These are phyloP conservation scores for Lipomyces japonicus DNA, from an alignment of 805 yeast genomes.

Conservation along the genomic window DNA sequence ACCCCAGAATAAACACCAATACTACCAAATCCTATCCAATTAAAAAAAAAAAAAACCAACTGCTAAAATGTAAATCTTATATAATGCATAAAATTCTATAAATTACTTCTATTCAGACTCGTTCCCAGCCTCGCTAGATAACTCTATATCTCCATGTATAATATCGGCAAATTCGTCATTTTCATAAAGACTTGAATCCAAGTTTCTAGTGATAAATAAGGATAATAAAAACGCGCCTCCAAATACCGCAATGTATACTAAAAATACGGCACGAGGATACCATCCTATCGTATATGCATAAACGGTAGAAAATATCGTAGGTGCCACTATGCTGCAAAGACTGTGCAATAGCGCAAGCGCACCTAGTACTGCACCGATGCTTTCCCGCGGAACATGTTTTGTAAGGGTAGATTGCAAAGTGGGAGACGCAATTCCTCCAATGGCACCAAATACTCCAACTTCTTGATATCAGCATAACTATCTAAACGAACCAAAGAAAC, in stretches of 20 bases:
- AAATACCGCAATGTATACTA: not conserved
- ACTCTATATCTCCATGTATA: not conserved
- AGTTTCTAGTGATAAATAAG: slow-evolving; percentile 2
- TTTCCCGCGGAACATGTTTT: slow-evolving; percentile 23
- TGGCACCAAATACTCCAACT: slow-evolving; percentile 9
- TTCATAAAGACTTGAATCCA: slow-evolving; percentile 9
- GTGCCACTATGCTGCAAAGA: slow-evolving; percentile 23
- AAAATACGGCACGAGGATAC: slow-evolving; percentile 13
- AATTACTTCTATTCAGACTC: not conserved
- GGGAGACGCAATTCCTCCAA: slow-evolving; percentile 26
- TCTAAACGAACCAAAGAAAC: not conserved
- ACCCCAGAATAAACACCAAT: not conserved
- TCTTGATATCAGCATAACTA: not conserved
- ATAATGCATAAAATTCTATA: not conserved
- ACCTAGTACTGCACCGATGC: slow-evolving; percentile 26
- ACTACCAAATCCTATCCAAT: not conserved
- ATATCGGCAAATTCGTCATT: not conserved
- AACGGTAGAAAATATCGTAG: slow-evolving; percentile 17
- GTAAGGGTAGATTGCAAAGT: slow-evolving; percentile 25
- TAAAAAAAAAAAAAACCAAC: not conserved
- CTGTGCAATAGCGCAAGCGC: slow-evolving; percentile 23
- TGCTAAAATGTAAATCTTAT: not conserved
- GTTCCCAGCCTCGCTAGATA: not conserved
- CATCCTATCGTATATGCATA: slow-evolving; percentile 24
- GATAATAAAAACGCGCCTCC: slow-evolving; percentile 1